Conservation (phyloP, 805 yeast genomes). For the Metschnikowia gruessii region DNA sequence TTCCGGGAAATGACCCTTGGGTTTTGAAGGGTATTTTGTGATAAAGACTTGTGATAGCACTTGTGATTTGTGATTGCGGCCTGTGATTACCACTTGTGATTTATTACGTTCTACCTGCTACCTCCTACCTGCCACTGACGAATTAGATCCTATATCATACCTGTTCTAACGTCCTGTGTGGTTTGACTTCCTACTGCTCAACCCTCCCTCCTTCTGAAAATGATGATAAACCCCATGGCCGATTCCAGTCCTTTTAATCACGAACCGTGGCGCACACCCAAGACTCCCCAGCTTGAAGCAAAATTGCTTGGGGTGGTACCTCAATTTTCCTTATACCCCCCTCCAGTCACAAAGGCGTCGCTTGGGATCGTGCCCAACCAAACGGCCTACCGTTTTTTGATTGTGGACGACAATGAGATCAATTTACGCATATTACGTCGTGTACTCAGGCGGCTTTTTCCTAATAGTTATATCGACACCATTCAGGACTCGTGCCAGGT, state of each 20-base stretch:
- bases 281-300: slow-evolving; percentile 9
- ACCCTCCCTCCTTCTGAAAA: neutral
- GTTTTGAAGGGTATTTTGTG: too few relatives aligned
- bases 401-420: slow-evolving; percentile 44
- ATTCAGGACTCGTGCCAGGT: slow-evolving; percentile 33
- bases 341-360: slow-evolving; percentile 4
- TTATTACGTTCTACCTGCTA: too few relatives aligned
- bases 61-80: too few relatives aligned
- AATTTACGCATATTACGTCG: slow-evolving; percentile 37
- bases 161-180: too few relatives aligned
- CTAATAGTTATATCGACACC: slow-evolving; percentile 28
- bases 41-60: too few relatives aligned
- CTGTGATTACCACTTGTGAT: too few relatives aligned
- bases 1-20: neutral
- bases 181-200: neutral
- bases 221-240: slow-evolving; percentile 10
- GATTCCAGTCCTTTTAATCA: slow-evolving; percentile 8
- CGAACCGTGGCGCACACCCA: slow-evolving; percentile 7
- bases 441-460: slow-evolving; percentile 34
- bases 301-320: slow-evolving; percentile 6
- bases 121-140: too few relatives aligned
- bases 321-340: slow-evolving; percentile 8
- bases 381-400: slow-evolving; percentile 18
- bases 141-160: too few relatives aligned
- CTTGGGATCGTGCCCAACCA: slow-evolving; percentile 14